Percentiles rank a stretch among this genome's conserved stretches.
These are phyloP conservation scores for Pseudocercospora fijiensis DNA, from an alignment of 2,329 filamentous ascomycete genomes.

Conservation along the genomic window DNA sequence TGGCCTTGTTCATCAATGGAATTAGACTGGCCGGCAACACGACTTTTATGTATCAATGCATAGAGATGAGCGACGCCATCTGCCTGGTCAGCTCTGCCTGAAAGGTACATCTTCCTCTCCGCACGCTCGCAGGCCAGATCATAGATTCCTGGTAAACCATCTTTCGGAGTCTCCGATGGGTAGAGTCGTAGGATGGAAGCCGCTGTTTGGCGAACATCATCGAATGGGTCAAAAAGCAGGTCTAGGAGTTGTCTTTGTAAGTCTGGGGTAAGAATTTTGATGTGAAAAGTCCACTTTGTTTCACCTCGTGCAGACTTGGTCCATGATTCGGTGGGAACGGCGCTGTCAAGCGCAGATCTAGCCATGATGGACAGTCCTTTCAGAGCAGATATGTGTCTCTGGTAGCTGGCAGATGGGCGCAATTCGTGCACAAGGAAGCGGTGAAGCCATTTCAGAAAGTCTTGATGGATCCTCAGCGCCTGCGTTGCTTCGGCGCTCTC, in stretches of 20 bases:
- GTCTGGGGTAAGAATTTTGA: conserved; percentile 45
- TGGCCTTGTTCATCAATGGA: conserved; percentile 10
- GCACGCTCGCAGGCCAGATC: conserved; percentile 31
- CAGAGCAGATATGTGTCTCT: conserved; percentile 79
- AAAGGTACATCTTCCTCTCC: conserved; percentile 62
- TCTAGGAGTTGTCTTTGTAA: conserved; percentile 68
- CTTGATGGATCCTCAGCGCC: conserved; percentile 17
- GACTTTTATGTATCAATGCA: conserved; percentile 59
- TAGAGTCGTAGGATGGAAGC: conserved; percentile 45
- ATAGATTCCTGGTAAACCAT: neutral
- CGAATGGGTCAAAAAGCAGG: conserved; percentile 83
- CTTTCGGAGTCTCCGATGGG: neutral
- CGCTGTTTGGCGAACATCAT: conserved; percentile 71
- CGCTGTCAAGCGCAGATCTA: conserved; percentile 63
- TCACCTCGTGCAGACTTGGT: conserved; percentile 53
- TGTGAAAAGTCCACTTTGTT: conserved; percentile 51
- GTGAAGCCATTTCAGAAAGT: conserved; percentile 73
- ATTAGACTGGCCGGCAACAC: neutral
- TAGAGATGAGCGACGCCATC: conserved; percentile 82
- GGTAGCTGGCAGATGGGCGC: conserved; percentile 79
- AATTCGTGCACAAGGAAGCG: conserved; percentile 72
- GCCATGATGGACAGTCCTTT: conserved; percentile 68
- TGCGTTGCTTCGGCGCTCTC: neutral
- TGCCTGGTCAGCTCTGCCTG: conserved; percentile 84
- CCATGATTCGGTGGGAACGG: conserved; percentile 40